Base-by-base conservation (phyloP, 805 yeast genomes). In the Metschnikowia noctiluminum region DNA sequence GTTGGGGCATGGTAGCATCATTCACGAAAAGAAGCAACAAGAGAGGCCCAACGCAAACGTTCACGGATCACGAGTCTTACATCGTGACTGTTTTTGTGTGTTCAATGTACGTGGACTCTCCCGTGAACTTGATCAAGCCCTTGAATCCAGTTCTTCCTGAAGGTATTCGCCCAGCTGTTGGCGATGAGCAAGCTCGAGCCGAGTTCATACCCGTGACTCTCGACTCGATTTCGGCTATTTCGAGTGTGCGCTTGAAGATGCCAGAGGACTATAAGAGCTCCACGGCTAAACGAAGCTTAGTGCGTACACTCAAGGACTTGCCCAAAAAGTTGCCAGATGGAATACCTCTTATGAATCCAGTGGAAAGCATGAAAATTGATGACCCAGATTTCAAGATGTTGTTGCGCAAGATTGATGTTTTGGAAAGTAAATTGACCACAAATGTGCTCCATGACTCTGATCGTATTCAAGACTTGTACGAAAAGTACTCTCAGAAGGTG, bases 1-100 rank as follows among this genome's bases (percentile, higher is more conserved):
- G 97, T n/a, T 94, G 99, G 99, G 97, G 92, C 49, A 86, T 88
- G 62, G 94, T 91, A 11, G 82, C 87, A 10, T 81, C 82, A 41
- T 87, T 84, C 58, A 74, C 80, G 38, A 91, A 89, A 66, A 78
- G 98, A 63, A 68, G 70, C 41, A 80, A 73, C 60, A 85, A 82
- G 60, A 77, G 86, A 62, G 76, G 79, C 55, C 79, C 80, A 21
- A 59, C 77, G 10, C 82, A 79, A 47, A 72, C 70, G 1, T 89
- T 71, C 64, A 76, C 85, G 14, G 97, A 91, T 57, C 97, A 92
- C 64, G 96, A 94, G 63, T 81, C 96, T 0, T 92, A 89, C 64
- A 74, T 94, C 52, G 91, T 91, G 10, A 87, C 84, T 54, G 97
- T 90, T 10, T 80, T 94, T 49, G 85, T 92, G 3, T 80, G 79